Evolutionary conservation across 805 yeast genomes (phyloP).

Genomic region (Cyberlindnera maclurae): DNA sequence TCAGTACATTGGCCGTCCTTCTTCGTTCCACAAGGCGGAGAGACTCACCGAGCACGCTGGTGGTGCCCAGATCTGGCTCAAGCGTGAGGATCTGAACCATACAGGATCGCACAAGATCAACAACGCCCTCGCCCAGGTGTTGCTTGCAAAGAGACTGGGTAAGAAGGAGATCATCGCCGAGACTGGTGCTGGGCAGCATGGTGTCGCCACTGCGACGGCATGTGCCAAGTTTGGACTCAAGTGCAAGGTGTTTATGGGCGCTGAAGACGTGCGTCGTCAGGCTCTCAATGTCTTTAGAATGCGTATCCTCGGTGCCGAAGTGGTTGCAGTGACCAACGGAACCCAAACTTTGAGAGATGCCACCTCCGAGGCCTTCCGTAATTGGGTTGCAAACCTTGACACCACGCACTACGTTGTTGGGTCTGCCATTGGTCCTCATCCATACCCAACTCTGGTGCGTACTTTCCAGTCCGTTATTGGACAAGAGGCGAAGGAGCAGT

Average conservation of each 20-base stretch:
- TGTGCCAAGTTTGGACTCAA: constrained; percentile 88
- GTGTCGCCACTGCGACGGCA: constrained; percentile 90
- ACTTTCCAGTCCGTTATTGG: constrained; percentile 98
- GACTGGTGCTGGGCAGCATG: constrained; percentile 93
- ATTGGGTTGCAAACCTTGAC: constrained; percentile 84
- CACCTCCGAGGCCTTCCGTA: constrained; percentile 92
- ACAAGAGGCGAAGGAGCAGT: constrained; percentile 87
- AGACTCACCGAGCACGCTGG: constrained; percentile 86
- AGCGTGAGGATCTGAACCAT: constrained; percentile 92
- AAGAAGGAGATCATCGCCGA: constrained; percentile 76
- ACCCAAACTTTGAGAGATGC: constrained; percentile 96
- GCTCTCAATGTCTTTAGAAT: constrained; percentile 96
- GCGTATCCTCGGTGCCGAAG: constrained; percentile 94
- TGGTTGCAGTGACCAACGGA: constrained; percentile 89
- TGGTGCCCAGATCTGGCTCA: constrained; percentile 95
- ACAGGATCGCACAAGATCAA: constrained; percentile 86
- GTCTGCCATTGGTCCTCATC: constrained; percentile 98
- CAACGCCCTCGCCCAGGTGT: constrained; percentile 76
- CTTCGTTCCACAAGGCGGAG: constrained; percentile 84
- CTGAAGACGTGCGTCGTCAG: constrained; percentile 98
- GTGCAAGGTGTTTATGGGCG: constrained; percentile 97
- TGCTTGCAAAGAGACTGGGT: constrained; percentile 73
- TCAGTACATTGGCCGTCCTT: constrained; percentile 94
- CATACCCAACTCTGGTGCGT: constrained; percentile 95
- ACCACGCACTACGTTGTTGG: constrained; percentile 95